Evolutionary conservation across 75 land plant genomes (phyloP), one percentile per base, ranked within the genome.

Genomic region (Isoetes taiwanensis): DNA sequence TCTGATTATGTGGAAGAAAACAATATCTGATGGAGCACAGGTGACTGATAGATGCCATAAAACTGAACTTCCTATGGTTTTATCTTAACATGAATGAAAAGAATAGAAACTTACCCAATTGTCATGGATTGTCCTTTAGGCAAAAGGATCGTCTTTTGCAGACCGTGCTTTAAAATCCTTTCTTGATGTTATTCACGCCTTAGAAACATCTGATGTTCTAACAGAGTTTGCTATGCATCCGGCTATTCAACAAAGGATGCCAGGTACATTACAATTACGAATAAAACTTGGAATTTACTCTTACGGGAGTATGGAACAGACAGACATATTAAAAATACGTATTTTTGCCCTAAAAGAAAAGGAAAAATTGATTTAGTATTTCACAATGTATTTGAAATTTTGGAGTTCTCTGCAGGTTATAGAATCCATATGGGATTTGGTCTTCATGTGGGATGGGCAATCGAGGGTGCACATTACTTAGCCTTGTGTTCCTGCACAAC

Each of bases 381-480:
- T n/a, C n/a, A n/a, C n/a, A n/a, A n/a, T n/a, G n/a, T n/a, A n/a
- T n/a, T n/a, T n/a, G 11, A 6, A 48, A 9, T 12, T 11, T 11
- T 6, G 6, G 10, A 9, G 11, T 43, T 19, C n/a, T 11, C 20
- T 21, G 3, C 69, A 72, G 75, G 75, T 26, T 72, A 67, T 34
- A 60, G 28, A 54, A 72, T 72, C 16, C 71, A 54, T 24, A 61
- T 72, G 56, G 75, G 75, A 39, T 72, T 72, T 50, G 75, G 75
- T n/a, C 59, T 72, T 2, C 75, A 72, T 56, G 75, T 62, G 2
- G 75, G 75, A 2, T 72, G 75, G 75, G 75, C 75, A 1, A 72
- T 72, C 38, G 75, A 72, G 38, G 75, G 75, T 21, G 75, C 75
- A n/a, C n/a, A n/a, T n/a, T n/a, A n/a, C n/a, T n/a, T n/a, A n/a